Base-by-base conservation (phyloP, 108 stramenopile species). In the Aurantiochytrium sp. region DNA sequence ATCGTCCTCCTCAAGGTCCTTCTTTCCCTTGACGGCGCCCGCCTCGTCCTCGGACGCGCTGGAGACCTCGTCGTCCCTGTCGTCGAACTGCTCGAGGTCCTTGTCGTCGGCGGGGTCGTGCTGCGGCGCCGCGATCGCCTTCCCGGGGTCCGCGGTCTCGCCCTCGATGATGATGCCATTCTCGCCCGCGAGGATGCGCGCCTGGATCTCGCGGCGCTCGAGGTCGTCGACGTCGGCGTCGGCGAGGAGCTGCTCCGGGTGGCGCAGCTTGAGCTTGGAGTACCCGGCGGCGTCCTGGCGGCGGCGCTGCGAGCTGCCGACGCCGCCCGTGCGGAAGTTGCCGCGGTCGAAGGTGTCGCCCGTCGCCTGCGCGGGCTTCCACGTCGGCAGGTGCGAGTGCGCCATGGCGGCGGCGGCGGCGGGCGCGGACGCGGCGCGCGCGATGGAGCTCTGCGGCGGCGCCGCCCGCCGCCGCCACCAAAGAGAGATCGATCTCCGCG, bases 281-380 rank as follows among this genome's bases (percentile, higher is more conserved):
- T 96, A 95, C 2, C 94, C 90, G 17, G 96, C 89, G 30, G 93
- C 87, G 85, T 95, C 95, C 69, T 93, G 87, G 36, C 90, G 91
- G 55, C 94, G 91, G 55, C 88, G 55, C 68, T 68, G 89, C 17
- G 90, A 68, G 55, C 95, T 95, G 30, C 85, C 52, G 53, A 85
- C 32, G 53, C 85, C 52, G 0, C 24, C 52, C 50, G 85, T 54
- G 21, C 24, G 85, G 39, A 94, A 89, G 54, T 87, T 87, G 95
- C 96, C 96, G 59, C 95, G 95, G 54, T 96, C 97, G 86, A 27
- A 39, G 42, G 94, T 95, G 65, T 95, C 90, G 88, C 95, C 93
- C 52, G 92, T 90, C 52, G 95, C 97, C 30, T 95, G 95, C 53
- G 97, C 97, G 31, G 97, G 95, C 90, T 96, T 97, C 95, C 95